Evolutionary conservation across 306 rosid species (phyloP).

Genomic region (Cicer judaicum): DNA sequence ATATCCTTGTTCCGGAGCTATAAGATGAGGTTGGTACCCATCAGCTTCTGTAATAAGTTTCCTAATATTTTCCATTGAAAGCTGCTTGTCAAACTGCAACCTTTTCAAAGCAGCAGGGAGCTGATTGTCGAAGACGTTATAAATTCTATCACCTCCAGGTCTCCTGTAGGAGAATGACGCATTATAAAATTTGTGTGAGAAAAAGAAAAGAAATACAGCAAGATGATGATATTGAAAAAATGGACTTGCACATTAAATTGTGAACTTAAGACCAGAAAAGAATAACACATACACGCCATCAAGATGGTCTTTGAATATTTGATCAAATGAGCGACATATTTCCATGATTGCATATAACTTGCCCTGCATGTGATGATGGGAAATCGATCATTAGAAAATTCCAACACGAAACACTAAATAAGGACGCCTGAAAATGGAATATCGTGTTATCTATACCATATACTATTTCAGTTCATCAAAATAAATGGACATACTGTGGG

Average conservation of each 20-base stretch:
- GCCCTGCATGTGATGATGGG: slow-evolving; percentile 67
- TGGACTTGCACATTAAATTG: slow-evolving; percentile 3
- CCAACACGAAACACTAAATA: slow-evolving; percentile 13
- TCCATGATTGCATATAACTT: slow-evolving; percentile 88
- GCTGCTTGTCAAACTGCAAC: slow-evolving; percentile 93
- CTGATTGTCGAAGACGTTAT: slow-evolving; percentile 90
- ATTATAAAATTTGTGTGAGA: slow-evolving; percentile 20
- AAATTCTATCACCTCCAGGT: slow-evolving; percentile 91
- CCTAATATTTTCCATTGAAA: slow-evolving; percentile 89
- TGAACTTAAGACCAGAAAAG: slow-evolving; percentile 26
- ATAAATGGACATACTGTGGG: slow-evolving; percentile 3
- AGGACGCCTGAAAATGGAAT: slow-evolving; percentile 16
- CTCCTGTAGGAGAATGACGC: slow-evolving; percentile 61
- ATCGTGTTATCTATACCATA: slow-evolving; percentile 16
- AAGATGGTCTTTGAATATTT: slow-evolving; percentile 91
- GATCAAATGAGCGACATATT: slow-evolving; percentile 87
- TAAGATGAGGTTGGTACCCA: slow-evolving; percentile 97
- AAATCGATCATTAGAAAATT: slow-evolving; percentile 43
- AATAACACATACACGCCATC: slow-evolving; percentile 83
- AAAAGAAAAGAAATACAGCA: slow-evolving; percentile 13
- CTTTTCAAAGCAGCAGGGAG: slow-evolving; percentile 92
- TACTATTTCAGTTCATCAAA: slow-evolving; percentile 32
- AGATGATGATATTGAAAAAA: not conserved
- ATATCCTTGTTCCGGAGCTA: slow-evolving; percentile 98
- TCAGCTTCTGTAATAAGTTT: slow-evolving; percentile 94